Base-by-base conservation (phyloP, 176 grass and related monocot genomes). In the Oropetium thomaeum region DNA sequence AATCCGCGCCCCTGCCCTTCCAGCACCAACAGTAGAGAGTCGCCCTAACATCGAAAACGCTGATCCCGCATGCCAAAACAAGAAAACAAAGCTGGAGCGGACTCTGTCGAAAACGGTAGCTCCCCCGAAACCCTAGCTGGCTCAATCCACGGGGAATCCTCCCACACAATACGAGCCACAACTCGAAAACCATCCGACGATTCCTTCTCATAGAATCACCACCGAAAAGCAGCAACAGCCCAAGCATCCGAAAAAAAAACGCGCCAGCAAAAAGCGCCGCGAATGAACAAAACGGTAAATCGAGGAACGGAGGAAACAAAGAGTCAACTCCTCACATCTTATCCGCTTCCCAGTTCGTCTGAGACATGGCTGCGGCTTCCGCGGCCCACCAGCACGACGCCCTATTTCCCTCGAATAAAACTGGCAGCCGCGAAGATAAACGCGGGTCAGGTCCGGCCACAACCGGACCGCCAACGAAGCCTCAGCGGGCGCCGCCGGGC, bases 311-410 rank as follows among this genome's bases (percentile, higher is more conserved):
- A 29, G 19, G 13, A 57, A 47, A 61, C 11, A 10, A 27, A 57
- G 53, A 26, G 23, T 10, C 60, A 57, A 87, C 68, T 84, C 59
- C 89, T 91, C 62, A 91, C 89, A 91, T 91, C 81, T 91, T 91
- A 71, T 91, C 89, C 51, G 89, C 89, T 55, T 91, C 89, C 89
- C 89, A 91, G 81, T 91, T 91, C 10, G 84, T 91, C 81, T 91
- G 89, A 72, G 85, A 87, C 89, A 91, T 91, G 89, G 78, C 74
- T 43, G 51, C 81, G 23, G 13, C 14, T 43, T 51, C 73, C 38
- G 26, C 43, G 28, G 34, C 34, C 64, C 55, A 27, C 76, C 40
- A 31, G 26, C 49, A 8, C 30, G 37, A 19, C 73, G 22, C 49
- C 49, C 42, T 28, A 8, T 55, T 15, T 34, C 23, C 7, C 14